These are phyloP conservation scores for Diaporthe sp. DNA, from an alignment of 2,329 filamentous ascomycete genomes.

Conservation along the genomic window DNA sequence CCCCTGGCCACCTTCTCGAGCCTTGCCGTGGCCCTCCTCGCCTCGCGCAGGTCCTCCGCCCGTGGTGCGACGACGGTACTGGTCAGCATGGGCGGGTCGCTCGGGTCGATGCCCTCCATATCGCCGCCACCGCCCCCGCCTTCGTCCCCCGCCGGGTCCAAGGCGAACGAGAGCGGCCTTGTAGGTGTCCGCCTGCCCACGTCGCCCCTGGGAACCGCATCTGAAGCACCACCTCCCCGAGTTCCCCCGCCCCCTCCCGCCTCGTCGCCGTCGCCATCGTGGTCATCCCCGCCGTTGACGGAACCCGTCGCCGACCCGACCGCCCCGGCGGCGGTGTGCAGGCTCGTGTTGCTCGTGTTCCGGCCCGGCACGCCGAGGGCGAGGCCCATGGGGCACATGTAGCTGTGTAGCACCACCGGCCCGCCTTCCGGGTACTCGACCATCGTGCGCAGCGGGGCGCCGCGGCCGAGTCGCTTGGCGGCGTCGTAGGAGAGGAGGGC, in stretches of 20 bases:
- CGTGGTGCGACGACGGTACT: slow-evolving; percentile 67
- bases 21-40: slow-evolving; percentile 64
- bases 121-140: slow-evolving; percentile 41
- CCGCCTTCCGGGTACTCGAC: slow-evolving; percentile 66
- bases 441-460: slow-evolving; percentile 69
- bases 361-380: slow-evolving; percentile 31
- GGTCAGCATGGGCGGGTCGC: slow-evolving; percentile 66
- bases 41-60: slow-evolving; percentile 63
- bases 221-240: not conserved
- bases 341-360: slow-evolving; percentile 20
- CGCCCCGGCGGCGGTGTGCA: slow-evolving; percentile 16
- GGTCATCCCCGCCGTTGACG: not conserved
- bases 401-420: slow-evolving; percentile 54
- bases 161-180: slow-evolving; percentile 7
- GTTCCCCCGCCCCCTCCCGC: not conserved
- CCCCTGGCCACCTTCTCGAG: slow-evolving; percentile 68
- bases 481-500: slow-evolving; percentile 68
- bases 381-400: slow-evolving; percentile 42
- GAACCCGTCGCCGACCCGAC: not conserved
- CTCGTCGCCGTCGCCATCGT: not conserved
- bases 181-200: slow-evolving; percentile 16
- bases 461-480: slow-evolving; percentile 66
- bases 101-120: slow-evolving; percentile 38
- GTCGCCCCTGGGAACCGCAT: not conserved
- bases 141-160: not conserved